Base-by-base conservation (phyloP, 768 basidiomycete species). In the Termitomyces sp. region DNA sequence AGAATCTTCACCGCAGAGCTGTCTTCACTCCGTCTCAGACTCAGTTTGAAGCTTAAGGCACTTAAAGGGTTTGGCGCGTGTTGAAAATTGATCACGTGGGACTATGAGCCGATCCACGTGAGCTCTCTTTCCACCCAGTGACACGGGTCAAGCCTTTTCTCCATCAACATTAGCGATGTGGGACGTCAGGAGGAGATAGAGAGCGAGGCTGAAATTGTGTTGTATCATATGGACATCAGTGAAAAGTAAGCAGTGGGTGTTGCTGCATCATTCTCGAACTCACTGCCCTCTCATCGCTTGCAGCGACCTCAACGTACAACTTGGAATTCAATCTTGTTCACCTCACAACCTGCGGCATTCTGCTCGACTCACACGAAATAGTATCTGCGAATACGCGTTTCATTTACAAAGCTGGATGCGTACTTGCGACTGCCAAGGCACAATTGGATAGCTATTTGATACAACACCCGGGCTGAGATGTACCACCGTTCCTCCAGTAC, bases 311-410 rank as follows among this genome's bases (percentile, higher is more conserved):
- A 16, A 31, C 29, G 2, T 58, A 58, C 46, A 14, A 53, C 22
- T 6, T 52, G 9, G 31, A 39, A 8, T 8, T 27, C 4, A 52
- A 48, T 41, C 3, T 37, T 14, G 44, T 53, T 12, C 44, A 47
- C 10, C 57, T 58, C 14, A 54, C 46, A 10, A 54, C 54, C 18
- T 39, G 44, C 29, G 52, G 44, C 8, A 41, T 47, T n/a, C 37
- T 52, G 5, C 4, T 5, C 27, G 26, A 53, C 24, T 1, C 31
- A 6, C 27, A 13, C 7, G 36, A 53, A 6, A 14, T 41, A 1
- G 22, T 58, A n/a, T 46, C 27, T 9, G 18, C 14, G 10, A 58
- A 58, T 20, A 46, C 37, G 22, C 51, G 57, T 46, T 48, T 53
- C 8, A 2, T 47, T 6, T 46, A 29, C 27, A 18, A 48, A 22